phyloP scores from a whole-genome alignment of 495 filamentous ascomycete species.

The Penicillium goetzii region DNA sequence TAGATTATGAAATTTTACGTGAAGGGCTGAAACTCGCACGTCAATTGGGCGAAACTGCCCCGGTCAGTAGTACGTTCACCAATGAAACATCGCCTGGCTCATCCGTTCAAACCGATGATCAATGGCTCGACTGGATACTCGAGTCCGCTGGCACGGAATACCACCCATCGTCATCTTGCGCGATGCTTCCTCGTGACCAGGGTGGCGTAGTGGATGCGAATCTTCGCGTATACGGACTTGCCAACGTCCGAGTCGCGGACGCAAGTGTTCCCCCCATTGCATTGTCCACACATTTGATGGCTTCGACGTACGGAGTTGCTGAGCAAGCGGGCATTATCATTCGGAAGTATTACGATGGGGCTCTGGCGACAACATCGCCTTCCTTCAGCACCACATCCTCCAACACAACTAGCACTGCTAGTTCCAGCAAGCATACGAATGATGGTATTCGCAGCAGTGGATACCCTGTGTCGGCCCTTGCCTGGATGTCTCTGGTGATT shows the following conservation, averaged over 20 bases:
- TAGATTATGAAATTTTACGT: conserved; percentile 41
- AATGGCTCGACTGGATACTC: conserved; percentile 34
- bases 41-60: conserved; percentile 29
- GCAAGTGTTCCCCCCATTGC: conserved; percentile 51
- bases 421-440: background rate
- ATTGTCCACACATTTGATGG: conserved; percentile 54
- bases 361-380: background rate
- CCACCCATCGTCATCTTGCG: conserved; percentile 55
- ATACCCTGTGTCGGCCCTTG: background rate
- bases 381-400: background rate
- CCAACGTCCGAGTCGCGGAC: conserved; percentile 56
- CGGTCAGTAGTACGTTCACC: conserved; percentile 30
- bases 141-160: conserved; percentile 39
- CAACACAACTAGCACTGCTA: background rate
- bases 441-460: background rate
- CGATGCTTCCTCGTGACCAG: conserved; percentile 51
- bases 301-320: conserved; percentile 54
- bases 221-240: conserved; percentile 52
- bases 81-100: conserved; percentile 32
- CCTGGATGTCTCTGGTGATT: background rate
- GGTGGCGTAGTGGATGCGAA: conserved; percentile 56
- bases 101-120: conserved; percentile 27
- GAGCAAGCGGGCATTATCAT: conserved; percentile 43
- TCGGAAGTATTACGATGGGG: conserved; percentile 7
- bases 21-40: conserved; percentile 41